Evolutionary conservation across 176 grass and related monocot species (phyloP).

Genomic region (Triticum aestivum): IWGSC_CS_RefSeq_v2.1 NC_057801.1:250743928-250744427

Average conservation of each 20-base stretch:
- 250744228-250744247: not conserved
- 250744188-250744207: slow-evolving; percentile 38
- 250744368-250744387: not conserved
- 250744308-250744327: slow-evolving; percentile 27
- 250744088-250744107: slow-evolving; percentile 29
- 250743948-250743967: not conserved
- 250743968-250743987: not conserved
- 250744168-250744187: slow-evolving; percentile 7
- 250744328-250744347: not conserved
- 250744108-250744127: slow-evolving; percentile 37
- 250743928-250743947: not conserved
- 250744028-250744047: not conserved
- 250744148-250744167: slow-evolving; percentile 5
- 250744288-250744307: slow-evolving; percentile 35
- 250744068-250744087: slow-evolving; percentile 28
- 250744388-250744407: not conserved
- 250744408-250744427: not conserved
- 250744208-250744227: slow-evolving; percentile 30
- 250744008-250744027: slow-evolving; percentile 17
- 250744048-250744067: slow-evolving; percentile 14
- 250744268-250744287: slow-evolving; percentile 23
- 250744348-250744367: not conserved
- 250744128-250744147: not conserved
- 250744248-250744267: not conserved
- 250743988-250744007: not conserved